Conservation (phyloP, 1,284 basidiomycete species). For the Austroboletus niveus region DNA sequence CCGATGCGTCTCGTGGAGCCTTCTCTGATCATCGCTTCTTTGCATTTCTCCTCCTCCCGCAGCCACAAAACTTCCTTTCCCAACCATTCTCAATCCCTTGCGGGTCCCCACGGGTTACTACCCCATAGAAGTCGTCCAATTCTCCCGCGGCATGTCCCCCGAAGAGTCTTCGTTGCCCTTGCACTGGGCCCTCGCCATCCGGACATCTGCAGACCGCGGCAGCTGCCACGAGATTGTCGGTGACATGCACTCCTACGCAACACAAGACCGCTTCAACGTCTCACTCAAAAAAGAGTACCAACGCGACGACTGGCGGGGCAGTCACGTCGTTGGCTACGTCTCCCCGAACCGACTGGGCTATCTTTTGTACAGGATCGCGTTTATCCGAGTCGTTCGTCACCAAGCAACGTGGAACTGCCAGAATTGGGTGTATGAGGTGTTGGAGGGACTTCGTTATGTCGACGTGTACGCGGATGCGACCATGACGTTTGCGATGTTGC, state of each 20-base stretch:
- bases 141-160: conserved; percentile 23
- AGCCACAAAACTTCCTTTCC: background rate
- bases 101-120: conserved; percentile 16
- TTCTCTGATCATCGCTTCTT: too few species aligned
- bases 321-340: conserved; percentile 20
- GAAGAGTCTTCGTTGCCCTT: conserved; percentile 15
- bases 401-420: conserved; percentile 14
- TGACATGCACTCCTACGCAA: conserved; percentile 22
- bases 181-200: conserved; percentile 29
- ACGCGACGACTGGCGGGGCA: conserved; percentile 25
- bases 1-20: too few species aligned
- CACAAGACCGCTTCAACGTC: conserved; percentile 15
- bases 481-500: conserved; percentile 6
- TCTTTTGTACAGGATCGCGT: conserved; percentile 13
- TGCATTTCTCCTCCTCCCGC: too few species aligned
- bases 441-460: conserved; percentile 2
- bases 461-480: conserved; percentile 13
- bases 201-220: conserved; percentile 15
- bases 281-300: background rate
- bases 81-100: conserved; percentile 17
- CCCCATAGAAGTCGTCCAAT: conserved; percentile 28
- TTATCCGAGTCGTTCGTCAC: conserved; percentile 10
- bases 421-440: conserved; percentile 17
- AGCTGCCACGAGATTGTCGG: conserved; percentile 29
- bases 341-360: conserved; percentile 10